Evolutionary conservation across 1,139 yeast genomes (phyloP), one percentile per base, ranked within the genome.

Genomic region (Pichia cactophila): DNA sequence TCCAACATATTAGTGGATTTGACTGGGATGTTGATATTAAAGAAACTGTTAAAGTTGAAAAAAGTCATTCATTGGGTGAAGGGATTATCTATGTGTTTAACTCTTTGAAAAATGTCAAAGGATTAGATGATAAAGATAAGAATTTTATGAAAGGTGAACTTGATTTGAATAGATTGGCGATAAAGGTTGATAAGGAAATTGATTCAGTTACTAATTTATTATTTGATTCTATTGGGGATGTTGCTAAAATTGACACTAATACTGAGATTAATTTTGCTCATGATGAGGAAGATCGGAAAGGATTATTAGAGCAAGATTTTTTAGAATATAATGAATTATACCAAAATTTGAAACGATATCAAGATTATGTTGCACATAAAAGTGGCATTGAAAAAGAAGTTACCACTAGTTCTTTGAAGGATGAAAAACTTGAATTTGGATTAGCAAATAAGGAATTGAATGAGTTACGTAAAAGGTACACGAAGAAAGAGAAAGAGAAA

Each of bases 281-380:
- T 11, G 33, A 23, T 29, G 16, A 14, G 12, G 33, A 40, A 7
- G 14, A 17, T 23, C 10, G 26, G 26, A 35, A 35, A 41, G 39
- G 45, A 4, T 45, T 45, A 33, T 33, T 42, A 20, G 45, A 37
- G 17, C 53, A 50, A 29, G 54, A 51, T 33, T 38, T 44, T 16
- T n/a, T 44, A 8, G 53, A 50, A 33, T 52, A 50, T 36, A 50
- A 51, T 41, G 58, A 55, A 36, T 42, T 56, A 12, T 54, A 55
- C 41, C 20, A 43, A 29, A 47, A 49, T 29, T 26, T 56, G 45
- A 42, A 48, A 35, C 46, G 44, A 4, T 53, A 43, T 41, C 44
- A 45, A 35, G 17, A 40, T 11, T 43, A 46, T 43, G 26, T 42
- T 37, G 20, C 36, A 37, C 16, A 20, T 4, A 29, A 38, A 36